Conservation (phyloP, 345 rosid species). For the Pelargonium nanum region DNA sequence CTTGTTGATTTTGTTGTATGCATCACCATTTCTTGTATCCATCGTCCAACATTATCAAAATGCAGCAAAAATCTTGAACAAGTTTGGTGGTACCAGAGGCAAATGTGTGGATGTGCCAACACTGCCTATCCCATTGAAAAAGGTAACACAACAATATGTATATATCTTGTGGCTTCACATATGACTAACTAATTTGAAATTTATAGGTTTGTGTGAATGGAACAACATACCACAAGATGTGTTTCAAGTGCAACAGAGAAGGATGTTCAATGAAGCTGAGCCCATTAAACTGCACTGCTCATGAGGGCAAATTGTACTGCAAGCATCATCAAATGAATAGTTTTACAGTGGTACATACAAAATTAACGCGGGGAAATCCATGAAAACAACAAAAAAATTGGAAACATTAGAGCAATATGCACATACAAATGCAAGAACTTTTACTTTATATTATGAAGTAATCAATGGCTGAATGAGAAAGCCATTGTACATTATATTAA, state of each 20-base stretch:
- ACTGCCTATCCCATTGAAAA: slow-evolving; percentile 55
- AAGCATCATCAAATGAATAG: slow-evolving; percentile 60
- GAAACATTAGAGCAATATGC: no score
- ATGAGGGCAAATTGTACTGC: slow-evolving; percentile 58
- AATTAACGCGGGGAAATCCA: no score
- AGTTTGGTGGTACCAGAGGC: slow-evolving; percentile 49
- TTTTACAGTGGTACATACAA: no score
- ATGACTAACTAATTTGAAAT: no score
- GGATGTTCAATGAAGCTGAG: slow-evolving; percentile 61
- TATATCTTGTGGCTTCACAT: background rate
- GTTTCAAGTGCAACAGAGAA: slow-evolving; percentile 54
- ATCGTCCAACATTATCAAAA: no score
- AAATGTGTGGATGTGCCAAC: slow-evolving; percentile 38
- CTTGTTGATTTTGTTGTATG: no score
- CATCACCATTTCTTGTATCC: no score
- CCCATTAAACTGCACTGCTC: slow-evolving; percentile 56
- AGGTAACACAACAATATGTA: slow-evolving; percentile 21
- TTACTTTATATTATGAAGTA: no score
- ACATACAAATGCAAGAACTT: no score
- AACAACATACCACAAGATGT: slow-evolving; percentile 40
- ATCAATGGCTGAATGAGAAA: no score
- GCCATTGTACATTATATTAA: no score
- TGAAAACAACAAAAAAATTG: no score
- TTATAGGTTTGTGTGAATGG: slow-evolving; percentile 58
- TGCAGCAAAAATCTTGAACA: slow-evolving; percentile 31